Conservation (phyloP, 768 basidiomycete species). For the Pilatotrama ljubarskyi region DNA sequence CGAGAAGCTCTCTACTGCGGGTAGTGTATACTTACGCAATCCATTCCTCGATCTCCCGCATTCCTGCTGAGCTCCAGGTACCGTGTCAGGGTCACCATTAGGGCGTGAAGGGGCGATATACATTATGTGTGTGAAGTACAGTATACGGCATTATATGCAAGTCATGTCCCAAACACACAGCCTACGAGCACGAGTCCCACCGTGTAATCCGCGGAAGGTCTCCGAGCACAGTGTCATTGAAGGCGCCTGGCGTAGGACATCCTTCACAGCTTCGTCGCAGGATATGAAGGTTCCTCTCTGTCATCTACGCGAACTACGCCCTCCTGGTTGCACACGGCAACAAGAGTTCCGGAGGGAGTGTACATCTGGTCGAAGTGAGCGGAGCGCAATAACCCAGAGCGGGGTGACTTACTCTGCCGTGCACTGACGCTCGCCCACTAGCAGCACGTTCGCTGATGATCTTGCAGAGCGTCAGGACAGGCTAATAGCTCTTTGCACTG, state of each 20-base stretch:
- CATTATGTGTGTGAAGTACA: conserved; percentile 6
- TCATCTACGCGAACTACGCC: conserved; percentile 62
- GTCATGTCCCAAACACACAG: not conserved
- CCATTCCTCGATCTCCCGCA: conserved; percentile 17
- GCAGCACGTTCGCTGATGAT: conserved; percentile 63
- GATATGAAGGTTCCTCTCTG: conserved; percentile 22
- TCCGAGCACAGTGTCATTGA: not conserved
- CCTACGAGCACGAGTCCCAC: no score
- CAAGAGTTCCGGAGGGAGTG: conserved; percentile 59
- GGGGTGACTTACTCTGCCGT: conserved; percentile 58
- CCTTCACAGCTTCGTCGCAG: conserved; percentile 38
- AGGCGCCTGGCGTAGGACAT: not conserved
- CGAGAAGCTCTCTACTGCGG: conserved; percentile 20
- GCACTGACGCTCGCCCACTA: conserved; percentile 67
- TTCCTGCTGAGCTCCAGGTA: not conserved
- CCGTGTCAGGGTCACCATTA: not conserved
- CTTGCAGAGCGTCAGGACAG: conserved; percentile 35
- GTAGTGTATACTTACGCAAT: conserved; percentile 26
- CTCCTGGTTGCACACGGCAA: conserved; percentile 81
- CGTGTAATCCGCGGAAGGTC: no score
- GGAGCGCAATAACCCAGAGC: not conserved
- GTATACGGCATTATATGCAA: conserved; percentile 3
- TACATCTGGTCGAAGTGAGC: conserved; percentile 51
- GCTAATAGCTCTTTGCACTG: no score
- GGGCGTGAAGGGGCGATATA: not conserved